A percentile compares a stretch with the other conserved stretches of the same genome.
Conservation (phyloP, 1,284 basidiomycete species). For the Paramarasmius palmivorus region DNA sequence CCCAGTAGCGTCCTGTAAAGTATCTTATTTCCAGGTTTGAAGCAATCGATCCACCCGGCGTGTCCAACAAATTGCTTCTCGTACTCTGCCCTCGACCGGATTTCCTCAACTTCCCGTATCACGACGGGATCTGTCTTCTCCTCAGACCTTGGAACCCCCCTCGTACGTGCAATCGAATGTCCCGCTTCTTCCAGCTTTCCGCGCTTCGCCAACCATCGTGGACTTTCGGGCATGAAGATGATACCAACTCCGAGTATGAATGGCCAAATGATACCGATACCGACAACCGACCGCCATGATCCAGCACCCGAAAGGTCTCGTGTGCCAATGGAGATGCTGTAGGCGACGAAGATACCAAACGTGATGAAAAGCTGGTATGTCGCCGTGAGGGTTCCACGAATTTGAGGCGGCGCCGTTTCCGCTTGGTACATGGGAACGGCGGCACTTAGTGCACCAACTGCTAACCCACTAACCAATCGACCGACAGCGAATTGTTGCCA, state of each 20-base stretch:
- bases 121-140: conserved; percentile 44
- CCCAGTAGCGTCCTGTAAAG: conserved; percentile 65
- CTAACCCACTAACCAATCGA: conserved; percentile 66
- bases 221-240: conserved; percentile 75
- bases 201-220: conserved; percentile 63
- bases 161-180: not conserved
- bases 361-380: conserved; percentile 79
- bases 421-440: conserved; percentile 83
- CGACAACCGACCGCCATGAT: conserved; percentile 72
- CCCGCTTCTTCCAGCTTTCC: conserved; percentile 28
- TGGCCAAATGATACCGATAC: conserved; percentile 72
- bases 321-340: conserved; percentile 62
- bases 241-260: conserved; percentile 68
- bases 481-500: conserved; percentile 75
- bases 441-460: conserved; percentile 72
- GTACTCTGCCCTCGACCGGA: conserved; percentile 45
- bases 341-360: conserved; percentile 76
- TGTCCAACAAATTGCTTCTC: conserved; percentile 30
- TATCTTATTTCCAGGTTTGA: conserved; percentile 50
- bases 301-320: conserved; percentile 45
- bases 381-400: conserved; percentile 73
- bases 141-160: not conserved
- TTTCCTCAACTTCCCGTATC: conserved; percentile 51
- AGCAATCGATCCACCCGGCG: conserved; percentile 64
- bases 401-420: conserved; percentile 75